Conservation (phyloP, 331 rosid genomes). For the Phaseolus coccineus region DNA sequence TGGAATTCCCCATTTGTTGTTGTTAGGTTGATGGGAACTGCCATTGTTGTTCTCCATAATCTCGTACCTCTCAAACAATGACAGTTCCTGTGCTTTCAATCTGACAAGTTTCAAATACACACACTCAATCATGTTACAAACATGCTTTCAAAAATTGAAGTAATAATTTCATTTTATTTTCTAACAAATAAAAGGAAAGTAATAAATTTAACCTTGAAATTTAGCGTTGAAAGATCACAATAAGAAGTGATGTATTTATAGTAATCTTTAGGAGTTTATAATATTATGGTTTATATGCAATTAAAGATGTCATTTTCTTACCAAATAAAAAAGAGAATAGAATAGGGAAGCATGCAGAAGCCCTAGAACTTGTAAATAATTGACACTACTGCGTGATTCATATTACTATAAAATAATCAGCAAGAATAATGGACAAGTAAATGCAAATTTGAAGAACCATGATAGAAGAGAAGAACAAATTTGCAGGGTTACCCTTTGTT, state of each 20-base stretch:
- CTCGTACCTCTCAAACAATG: neutral
- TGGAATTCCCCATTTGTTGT: neutral
- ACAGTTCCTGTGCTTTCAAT: neutral
- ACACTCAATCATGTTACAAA: too few relatives aligned
- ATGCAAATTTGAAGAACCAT: neutral
- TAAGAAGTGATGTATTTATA: slow-evolving; percentile 11
- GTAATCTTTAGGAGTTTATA: neutral
- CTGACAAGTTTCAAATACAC: neutral
- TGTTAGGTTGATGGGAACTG: neutral
- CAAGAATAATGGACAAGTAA: neutral
- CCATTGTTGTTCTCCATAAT: slow-evolving; percentile 2
- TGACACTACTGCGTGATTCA: neutral
- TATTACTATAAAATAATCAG: neutral
- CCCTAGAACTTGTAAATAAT: slow-evolving; percentile 2
- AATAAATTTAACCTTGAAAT: neutral
- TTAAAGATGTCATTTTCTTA: neutral
- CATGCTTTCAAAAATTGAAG: too few relatives aligned
- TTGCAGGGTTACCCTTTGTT: too few relatives aligned
- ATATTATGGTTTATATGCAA: neutral
- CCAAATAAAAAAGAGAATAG: neutral
- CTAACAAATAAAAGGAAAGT: too few relatives aligned
- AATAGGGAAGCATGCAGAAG: neutral
- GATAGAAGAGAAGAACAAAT: too few relatives aligned
- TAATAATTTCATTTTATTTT: too few relatives aligned
- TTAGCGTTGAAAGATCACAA: too few relatives aligned